Evolutionary conservation across 345 rosid genomes (phyloP).

Genomic region (Geranium brycei): DNA sequence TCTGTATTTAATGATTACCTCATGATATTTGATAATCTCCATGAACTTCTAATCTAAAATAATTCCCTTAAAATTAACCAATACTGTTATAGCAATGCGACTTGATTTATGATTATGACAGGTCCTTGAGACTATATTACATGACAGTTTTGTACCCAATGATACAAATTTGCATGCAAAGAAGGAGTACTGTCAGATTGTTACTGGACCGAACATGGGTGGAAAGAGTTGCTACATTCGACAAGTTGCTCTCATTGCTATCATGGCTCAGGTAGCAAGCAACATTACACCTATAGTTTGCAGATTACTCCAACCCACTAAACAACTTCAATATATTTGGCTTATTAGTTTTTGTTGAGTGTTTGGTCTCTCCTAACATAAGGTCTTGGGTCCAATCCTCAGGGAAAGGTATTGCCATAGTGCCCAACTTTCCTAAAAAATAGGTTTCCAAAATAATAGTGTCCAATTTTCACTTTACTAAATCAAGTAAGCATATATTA

Average conservation of each 20-base stretch:
- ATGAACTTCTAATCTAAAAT: neutral
- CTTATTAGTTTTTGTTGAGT: no score
- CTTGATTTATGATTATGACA: slow-evolving; percentile 10
- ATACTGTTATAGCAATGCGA: no score
- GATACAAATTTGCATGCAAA: slow-evolving; percentile 60
- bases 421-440: no score
- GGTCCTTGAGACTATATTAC: slow-evolving; percentile 74
- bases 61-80: no score
- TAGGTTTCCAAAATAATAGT: no score
- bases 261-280: slow-evolving; percentile 87
- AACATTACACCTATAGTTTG: neutral
- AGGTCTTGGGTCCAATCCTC: no score
- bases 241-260: slow-evolving; percentile 75
- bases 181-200: slow-evolving; percentile 68
- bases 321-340: no score
- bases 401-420: no score
- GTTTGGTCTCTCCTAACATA: no score
- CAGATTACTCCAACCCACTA: neutral
- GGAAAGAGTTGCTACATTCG: slow-evolving; percentile 98
- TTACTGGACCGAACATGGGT: slow-evolving; percentile 98
- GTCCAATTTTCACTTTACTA: no score
- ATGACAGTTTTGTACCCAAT: slow-evolving; percentile 75
- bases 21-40: neutral
- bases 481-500: no score
- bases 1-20: slow-evolving; percentile 21